phyloP scores from a whole-genome alignment of 768 basidiomycete genomes.

The Xerocomellus dryophilus region DNA sequence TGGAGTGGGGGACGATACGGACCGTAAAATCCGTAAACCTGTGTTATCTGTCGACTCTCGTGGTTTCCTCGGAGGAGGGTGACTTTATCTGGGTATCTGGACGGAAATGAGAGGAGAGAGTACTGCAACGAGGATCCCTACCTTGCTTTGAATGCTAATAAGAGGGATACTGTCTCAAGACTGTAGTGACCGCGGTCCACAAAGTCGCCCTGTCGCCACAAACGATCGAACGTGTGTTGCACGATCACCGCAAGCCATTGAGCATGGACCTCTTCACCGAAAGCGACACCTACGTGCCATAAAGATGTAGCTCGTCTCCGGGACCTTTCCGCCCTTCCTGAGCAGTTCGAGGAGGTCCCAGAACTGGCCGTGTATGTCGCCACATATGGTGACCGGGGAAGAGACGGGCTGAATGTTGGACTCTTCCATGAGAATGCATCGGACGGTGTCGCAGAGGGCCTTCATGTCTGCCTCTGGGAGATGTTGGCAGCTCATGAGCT shows the following conservation, averaged over 20 bases:
- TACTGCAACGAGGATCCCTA: slow-evolving; percentile 27
- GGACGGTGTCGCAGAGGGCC: slow-evolving; percentile 84
- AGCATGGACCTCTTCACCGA: slow-evolving; percentile 23
- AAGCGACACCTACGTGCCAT: slow-evolving; percentile 72
- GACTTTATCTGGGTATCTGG: slow-evolving; percentile 88
- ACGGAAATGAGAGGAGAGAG: slow-evolving; percentile 6
- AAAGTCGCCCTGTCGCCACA: slow-evolving; percentile 86
- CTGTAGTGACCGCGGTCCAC: slow-evolving; percentile 97
- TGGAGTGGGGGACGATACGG: neutral
- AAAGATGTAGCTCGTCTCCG: slow-evolving; percentile 91
- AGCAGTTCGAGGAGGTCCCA: slow-evolving; percentile 94
- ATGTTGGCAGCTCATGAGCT: slow-evolving; percentile 81
- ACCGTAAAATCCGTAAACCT: slow-evolving; percentile 99
- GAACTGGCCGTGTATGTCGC: slow-evolving; percentile 97
- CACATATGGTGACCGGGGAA: slow-evolving; percentile 91
- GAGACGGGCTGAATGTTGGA: slow-evolving; percentile 97
- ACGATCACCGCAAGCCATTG: slow-evolving; percentile 13
- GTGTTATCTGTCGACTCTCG: slow-evolving; percentile 95
- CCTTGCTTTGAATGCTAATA: slow-evolving; percentile 89
- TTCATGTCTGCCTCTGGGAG: slow-evolving; percentile 94
- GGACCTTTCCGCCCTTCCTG: slow-evolving; percentile 79
- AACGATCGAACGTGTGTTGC: neutral
- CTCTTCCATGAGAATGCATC: slow-evolving; percentile 89
- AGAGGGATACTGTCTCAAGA: slow-evolving; percentile 87
- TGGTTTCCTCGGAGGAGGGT: slow-evolving; percentile 93